These are phyloP conservation scores for Leptographium lundbergii DNA, from an alignment of 2,329 filamentous ascomycete genomes.

Conservation along the genomic window DNA sequence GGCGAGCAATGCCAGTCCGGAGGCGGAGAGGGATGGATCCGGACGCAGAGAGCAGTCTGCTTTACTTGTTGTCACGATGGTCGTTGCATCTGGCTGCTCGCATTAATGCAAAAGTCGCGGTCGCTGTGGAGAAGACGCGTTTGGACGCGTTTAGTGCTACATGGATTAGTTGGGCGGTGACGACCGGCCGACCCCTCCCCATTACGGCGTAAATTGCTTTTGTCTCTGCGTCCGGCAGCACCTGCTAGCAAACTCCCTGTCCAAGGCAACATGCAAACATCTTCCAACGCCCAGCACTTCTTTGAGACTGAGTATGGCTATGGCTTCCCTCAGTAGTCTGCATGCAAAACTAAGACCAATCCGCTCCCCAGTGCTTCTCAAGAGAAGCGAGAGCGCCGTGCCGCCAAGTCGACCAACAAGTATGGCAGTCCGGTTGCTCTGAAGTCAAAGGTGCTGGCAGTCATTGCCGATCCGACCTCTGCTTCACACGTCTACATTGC, in stretches of 20 bases:
- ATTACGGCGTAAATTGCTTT: background rate
- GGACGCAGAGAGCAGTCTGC: background rate
- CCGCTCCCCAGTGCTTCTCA: slow-evolving; percentile 34
- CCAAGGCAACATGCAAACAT: slow-evolving; percentile 39
- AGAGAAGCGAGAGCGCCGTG: slow-evolving; percentile 44
- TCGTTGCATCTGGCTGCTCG: background rate
- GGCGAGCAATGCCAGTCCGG: background rate
- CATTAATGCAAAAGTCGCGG: background rate
- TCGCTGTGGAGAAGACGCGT: background rate
- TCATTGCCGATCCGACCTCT: slow-evolving; percentile 53
- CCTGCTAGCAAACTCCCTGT: background rate
- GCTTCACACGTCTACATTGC: slow-evolving; percentile 58
- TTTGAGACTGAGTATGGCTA: slow-evolving; percentile 75
- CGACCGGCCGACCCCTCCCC: background rate
- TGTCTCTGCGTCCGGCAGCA: background rate
- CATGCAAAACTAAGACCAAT: slow-evolving; percentile 21
- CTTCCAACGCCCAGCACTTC: slow-evolving; percentile 66
- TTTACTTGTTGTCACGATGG: background rate
- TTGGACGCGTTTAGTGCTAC: background rate
- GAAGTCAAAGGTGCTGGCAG: slow-evolving; percentile 75
- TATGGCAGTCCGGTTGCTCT: slow-evolving; percentile 70
- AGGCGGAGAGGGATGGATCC: background rate
- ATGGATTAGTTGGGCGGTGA: background rate
- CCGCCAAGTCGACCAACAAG: slow-evolving; percentile 60
- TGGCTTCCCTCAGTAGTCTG: background rate